Percentiles rank a stretch among this genome's conserved stretches.
These are phyloP conservation scores for Collariella sp. DNA, from an alignment of 495 filamentous ascomycete species.

Conservation along the genomic window DNA sequence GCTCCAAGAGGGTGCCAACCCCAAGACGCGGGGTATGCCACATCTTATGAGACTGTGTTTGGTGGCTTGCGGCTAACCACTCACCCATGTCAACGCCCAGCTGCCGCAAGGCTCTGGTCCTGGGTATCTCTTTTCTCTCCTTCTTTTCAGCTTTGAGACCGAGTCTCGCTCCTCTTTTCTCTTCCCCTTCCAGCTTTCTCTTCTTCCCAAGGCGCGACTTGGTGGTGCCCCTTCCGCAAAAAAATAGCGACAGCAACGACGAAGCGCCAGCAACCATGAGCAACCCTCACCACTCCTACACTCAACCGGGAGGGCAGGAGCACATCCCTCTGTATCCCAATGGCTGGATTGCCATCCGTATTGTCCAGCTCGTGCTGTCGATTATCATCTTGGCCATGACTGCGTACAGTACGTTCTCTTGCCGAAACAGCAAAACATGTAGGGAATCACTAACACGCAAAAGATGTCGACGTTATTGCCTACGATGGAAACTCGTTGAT, in stretches of 20 bases:
- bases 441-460: neutral
- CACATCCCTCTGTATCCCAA: slow-evolving; percentile 39
- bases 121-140: neutral
- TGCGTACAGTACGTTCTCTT: slow-evolving; percentile 47
- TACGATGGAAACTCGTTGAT: slow-evolving; percentile 27
- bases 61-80: neutral
- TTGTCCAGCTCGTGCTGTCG: slow-evolving; percentile 54
- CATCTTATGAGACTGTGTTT: neutral
- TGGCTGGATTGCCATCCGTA: slow-evolving; percentile 49
- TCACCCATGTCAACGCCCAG: neutral
- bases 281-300: slow-evolving; percentile 17
- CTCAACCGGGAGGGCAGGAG: slow-evolving; percentile 29
- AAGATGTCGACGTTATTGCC: slow-evolving; percentile 24
- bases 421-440: neutral
- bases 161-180: neutral
- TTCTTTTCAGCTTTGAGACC: neutral
- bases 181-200: neutral
- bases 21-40: neutral
- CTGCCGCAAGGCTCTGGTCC: neutral
- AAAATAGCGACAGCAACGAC: neutral
- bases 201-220: too few relatives aligned
- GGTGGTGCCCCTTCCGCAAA: neutral
- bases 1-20: too few relatives aligned
- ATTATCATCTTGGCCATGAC: slow-evolving; percentile 58
- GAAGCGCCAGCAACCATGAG: neutral